Evolutionary conservation across 257 asterid genomes (phyloP).

Genomic region (Nemophila menziesii): DNA sequence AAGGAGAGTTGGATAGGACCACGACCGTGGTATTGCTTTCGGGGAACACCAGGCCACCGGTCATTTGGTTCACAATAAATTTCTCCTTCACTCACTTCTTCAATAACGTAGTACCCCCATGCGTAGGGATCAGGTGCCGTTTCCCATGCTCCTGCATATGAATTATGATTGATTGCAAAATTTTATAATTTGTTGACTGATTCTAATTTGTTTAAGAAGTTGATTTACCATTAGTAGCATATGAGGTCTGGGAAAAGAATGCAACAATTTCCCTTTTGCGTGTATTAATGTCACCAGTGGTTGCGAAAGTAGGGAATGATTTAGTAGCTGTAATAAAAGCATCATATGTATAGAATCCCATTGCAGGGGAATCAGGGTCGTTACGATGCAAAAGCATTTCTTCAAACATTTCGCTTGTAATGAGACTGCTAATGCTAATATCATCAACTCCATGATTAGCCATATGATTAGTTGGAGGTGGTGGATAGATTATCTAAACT

Average conservation of each 20-base stretch:
- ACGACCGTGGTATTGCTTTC: constrained; percentile 11
- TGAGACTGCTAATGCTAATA: no score
- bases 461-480: no score
- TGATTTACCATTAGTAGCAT: constrained; percentile 20
- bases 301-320: constrained; percentile 18
- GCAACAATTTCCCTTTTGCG: constrained; percentile 26
- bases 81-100: constrained; percentile 1
- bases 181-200: no score
- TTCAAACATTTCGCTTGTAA: no score
- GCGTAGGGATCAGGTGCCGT: constrained; percentile 12
- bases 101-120: constrained; percentile 15
- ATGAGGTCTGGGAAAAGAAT: constrained; percentile 27
- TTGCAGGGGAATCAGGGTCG: constrained; percentile 16
- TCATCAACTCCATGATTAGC: no score
- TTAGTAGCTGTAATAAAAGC: constrained; percentile 20
- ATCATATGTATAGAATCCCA: constrained; percentile 24
- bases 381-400: constrained; percentile 19
- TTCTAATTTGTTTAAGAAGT: no score
- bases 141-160: constrained; percentile 9
- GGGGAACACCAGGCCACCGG: constrained; percentile 3
- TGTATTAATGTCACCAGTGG: constrained; percentile 18
- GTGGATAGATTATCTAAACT: no score
- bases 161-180: no score
- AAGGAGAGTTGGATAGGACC: constrained; percentile 16
- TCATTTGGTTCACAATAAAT: no score